Conservation (phyloP, 805 yeast species). For the Brettanomyces naardenensis region DNA sequence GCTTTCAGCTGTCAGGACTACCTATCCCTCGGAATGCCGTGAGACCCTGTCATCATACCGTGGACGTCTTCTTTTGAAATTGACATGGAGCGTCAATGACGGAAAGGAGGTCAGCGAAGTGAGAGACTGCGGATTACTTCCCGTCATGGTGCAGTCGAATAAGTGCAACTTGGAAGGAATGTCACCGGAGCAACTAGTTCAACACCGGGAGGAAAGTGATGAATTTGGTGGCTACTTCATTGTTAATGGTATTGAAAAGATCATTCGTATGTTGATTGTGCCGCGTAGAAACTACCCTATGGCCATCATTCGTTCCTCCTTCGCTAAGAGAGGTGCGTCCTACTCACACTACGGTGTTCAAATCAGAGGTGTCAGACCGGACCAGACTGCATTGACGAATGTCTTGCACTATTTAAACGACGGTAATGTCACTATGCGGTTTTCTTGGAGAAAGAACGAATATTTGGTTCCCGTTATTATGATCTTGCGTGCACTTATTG, state of each 20-base stretch:
- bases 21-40: slow-evolving; percentile 82
- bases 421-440: slow-evolving; percentile 94
- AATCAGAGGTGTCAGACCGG: slow-evolving; percentile 90
- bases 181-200: slow-evolving; percentile 76
- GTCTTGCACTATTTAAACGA: slow-evolving; percentile 93
- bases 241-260: slow-evolving; percentile 93
- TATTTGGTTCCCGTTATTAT: slow-evolving; percentile 88
- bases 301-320: slow-evolving; percentile 95
- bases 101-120: slow-evolving; percentile 75
- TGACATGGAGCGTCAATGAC: slow-evolving; percentile 82
- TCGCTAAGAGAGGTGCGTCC: slow-evolving; percentile 86
- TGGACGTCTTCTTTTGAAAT: slow-evolving; percentile 68
- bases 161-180: slow-evolving; percentile 84
- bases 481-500: slow-evolving; percentile 84
- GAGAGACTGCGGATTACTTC: slow-evolving; percentile 87
- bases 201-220: slow-evolving; percentile 81
- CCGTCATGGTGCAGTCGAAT: slow-evolving; percentile 85
- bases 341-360: slow-evolving; percentile 90
- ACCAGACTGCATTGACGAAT: slow-evolving; percentile 95
- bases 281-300: slow-evolving; percentile 97
- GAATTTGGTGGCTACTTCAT: slow-evolving; percentile 96
- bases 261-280: slow-evolving; percentile 94
- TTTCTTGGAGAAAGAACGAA: slow-evolving; percentile 96
- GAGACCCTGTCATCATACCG: slow-evolving; percentile 82
- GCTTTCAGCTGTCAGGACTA: slow-evolving; percentile 66